A percentile compares a stretch with the other conserved stretches of the same genome.
Conservation (phyloP, 148 eudicot species). For the Persicaria maculosa region DNA sequence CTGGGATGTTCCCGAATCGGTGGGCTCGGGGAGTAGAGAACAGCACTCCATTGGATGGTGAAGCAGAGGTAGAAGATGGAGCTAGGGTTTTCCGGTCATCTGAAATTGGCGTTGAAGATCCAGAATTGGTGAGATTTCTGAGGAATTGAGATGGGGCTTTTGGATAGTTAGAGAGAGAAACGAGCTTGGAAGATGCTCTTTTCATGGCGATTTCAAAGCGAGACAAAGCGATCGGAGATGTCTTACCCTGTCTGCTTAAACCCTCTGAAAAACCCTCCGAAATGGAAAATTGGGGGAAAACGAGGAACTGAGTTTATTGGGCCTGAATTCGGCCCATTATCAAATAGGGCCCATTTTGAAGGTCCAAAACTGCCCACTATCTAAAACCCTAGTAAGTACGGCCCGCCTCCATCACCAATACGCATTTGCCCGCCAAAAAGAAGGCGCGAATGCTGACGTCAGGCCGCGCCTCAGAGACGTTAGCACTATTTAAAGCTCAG, state of each 20-base stretch:
- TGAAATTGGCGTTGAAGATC: constrained; percentile 19
- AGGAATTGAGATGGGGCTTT: constrained; percentile 22
- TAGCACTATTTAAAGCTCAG: background rate
- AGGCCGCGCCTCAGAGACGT: background rate
- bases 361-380: background rate
- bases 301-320: background rate
- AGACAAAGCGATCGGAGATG: background rate
- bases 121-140: constrained; percentile 22
- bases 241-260: constrained; percentile 8
- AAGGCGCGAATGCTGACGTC: constrained; percentile 2
- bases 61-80: background rate
- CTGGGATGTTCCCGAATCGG: constrained; percentile 22
- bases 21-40: constrained; percentile 18
- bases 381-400: background rate
- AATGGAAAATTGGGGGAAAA: too few species aligned
- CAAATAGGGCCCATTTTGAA: too few species aligned
- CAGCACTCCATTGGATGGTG: constrained; percentile 20
- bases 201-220: constrained; percentile 39
- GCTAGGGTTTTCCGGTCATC: constrained; percentile 16
- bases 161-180: constrained; percentile 25
- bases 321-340: background rate
- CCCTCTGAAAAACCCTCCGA: constrained; percentile 17
- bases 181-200: constrained; percentile 53
- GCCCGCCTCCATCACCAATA: background rate
- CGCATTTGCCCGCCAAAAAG: background rate